Percentiles rank a stretch among this genome's conserved stretches.
Evolutionary conservation across 208 protist species (phyloP).

Genomic region (Naegleria gruberi): DNA sequence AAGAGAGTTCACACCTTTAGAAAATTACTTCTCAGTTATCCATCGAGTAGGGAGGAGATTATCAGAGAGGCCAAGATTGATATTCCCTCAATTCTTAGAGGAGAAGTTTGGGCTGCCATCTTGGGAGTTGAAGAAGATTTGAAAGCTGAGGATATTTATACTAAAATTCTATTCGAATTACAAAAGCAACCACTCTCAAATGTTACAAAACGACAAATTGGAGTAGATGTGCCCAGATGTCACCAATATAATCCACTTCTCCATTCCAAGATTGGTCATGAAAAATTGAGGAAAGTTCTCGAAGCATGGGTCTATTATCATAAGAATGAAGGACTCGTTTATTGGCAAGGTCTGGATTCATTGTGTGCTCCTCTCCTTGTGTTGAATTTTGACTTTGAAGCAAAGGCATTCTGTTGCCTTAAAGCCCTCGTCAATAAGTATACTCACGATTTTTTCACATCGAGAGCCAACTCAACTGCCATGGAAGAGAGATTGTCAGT

Average conservation of each 20-base stretch:
- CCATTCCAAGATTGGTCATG: conserved; percentile 54
- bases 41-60: neutral
- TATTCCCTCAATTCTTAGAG: neutral
- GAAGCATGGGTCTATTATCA: conserved; percentile 66
- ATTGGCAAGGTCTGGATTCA: conserved; percentile 88
- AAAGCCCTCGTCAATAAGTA: conserved; percentile 62
- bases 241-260: conserved; percentile 83
- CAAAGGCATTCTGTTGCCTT: conserved; percentile 64
- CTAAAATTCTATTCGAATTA: neutral
- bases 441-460: conserved; percentile 59
- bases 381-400: conserved; percentile 55
- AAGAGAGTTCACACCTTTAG: neutral
- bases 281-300: conserved; percentile 58
- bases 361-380: conserved; percentile 64
- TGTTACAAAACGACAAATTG: conserved; percentile 57
- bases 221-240: conserved; percentile 82
- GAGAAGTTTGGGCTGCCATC: neutral
- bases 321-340: conserved; percentile 41
- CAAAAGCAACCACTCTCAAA: neutral
- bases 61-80: neutral
- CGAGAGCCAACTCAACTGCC: conserved; percentile 34
- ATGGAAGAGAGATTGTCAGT: conserved; percentile 64
- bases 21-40: neutral
- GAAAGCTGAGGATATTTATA: neutral
- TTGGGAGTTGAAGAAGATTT: neutral